Conservation (phyloP, 106 monocot genomes). For the Amphibolis antarctica region DNA sequence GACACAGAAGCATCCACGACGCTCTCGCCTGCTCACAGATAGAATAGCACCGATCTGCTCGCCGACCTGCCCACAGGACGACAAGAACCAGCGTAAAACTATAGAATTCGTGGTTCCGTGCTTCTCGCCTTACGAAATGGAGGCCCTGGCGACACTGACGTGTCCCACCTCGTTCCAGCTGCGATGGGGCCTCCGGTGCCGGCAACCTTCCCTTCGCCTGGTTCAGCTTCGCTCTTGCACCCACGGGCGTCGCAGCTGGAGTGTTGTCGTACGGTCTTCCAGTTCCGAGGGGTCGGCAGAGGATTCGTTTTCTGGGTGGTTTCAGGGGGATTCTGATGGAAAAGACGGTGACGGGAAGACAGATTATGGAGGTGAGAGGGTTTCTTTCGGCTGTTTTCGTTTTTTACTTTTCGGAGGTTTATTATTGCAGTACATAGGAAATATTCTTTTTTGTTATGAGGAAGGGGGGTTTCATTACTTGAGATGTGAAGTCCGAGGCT, state of each 20-base stretch:
- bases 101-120: not conserved
- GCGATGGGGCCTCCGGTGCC: slow-evolving; percentile 12
- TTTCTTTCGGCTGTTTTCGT: not conserved
- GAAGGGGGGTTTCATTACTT: too few species aligned
- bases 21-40: too few species aligned
- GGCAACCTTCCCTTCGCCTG: not conserved
- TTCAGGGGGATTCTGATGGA: slow-evolving; percentile 6
- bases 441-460: too few species aligned
- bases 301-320: slow-evolving; percentile 11
- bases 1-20: too few species aligned
- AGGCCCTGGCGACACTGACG: not conserved
- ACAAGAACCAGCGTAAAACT: slow-evolving; percentile 2
- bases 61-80: too few species aligned
- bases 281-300: not conserved
- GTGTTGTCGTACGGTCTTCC: not conserved
- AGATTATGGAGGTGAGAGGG: slow-evolving; percentile 2
- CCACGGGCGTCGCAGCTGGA: not conserved
- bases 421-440: too few species aligned
- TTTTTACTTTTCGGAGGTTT: too few species aligned
- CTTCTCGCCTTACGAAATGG: not conserved
- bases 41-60: too few species aligned
- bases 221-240: not conserved
- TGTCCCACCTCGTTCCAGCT: slow-evolving; percentile 9
- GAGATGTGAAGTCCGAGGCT: too few species aligned
- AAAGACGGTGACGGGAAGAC: slow-evolving; percentile 4